These are phyloP conservation scores for Fusarium sp. DNA, from an alignment of 2,329 filamentous ascomycete species.

Conservation along the genomic window DNA sequence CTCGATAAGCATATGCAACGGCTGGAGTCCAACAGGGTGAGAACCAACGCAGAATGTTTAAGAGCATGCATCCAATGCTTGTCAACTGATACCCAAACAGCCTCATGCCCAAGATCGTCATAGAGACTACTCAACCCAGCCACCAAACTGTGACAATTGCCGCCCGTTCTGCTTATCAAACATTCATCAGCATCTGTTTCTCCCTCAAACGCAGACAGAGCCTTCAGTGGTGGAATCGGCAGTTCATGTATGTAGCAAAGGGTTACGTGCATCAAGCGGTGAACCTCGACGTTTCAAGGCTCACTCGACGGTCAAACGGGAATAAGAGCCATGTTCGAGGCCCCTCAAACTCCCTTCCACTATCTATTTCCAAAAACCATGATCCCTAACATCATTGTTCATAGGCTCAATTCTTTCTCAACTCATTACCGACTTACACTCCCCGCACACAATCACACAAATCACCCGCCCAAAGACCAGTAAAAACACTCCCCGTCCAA, in stretches of 20 bases:
- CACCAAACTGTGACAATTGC: constrained; percentile 17
- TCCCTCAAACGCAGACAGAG: background rate
- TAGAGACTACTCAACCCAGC: constrained; percentile 5
- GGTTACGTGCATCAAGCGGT: constrained; percentile 34
- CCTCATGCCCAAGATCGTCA: constrained; percentile 8
- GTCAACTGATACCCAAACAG: constrained; percentile 11
- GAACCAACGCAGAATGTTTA: background rate
- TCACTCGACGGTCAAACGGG: background rate
- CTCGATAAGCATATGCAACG: background rate
- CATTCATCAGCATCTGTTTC: background rate
- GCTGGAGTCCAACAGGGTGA: background rate
- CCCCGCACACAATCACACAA: constrained; percentile 27
- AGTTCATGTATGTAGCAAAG: constrained; percentile 27
- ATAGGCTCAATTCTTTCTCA: constrained; percentile 9
- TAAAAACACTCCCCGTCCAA: constrained; percentile 26
- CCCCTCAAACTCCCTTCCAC: background rate
- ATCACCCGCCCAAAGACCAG: constrained; percentile 29
- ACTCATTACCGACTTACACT: constrained; percentile 15
- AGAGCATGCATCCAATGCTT: constrained; percentile 18
- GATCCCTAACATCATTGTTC: background rate
- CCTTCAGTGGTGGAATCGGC: constrained; percentile 3
- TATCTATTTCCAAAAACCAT: background rate
- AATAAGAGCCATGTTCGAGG: constrained; percentile 10
- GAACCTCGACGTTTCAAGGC: constrained; percentile 21
- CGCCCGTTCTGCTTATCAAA: constrained; percentile 18